Conservation (phyloP, 192 early-diverging fungal species). For the Dissophora ornata region DNA sequence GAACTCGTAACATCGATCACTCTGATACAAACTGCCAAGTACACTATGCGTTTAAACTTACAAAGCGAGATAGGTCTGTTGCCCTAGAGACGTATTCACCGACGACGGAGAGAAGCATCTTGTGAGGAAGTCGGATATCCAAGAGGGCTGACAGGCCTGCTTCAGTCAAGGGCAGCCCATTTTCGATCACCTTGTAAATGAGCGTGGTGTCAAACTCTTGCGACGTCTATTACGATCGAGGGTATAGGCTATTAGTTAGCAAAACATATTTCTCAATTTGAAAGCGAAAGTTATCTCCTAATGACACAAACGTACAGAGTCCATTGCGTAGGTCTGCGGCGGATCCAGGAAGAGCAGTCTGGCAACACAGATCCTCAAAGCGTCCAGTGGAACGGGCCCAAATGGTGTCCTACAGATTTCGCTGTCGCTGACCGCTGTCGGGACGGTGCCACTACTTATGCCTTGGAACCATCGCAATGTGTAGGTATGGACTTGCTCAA, state of each 20-base stretch:
- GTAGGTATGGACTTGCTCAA: slow-evolving; percentile 35
- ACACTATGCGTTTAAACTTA: slow-evolving; percentile 2
- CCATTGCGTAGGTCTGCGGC: slow-evolving; percentile 33
- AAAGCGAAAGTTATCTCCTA: background rate
- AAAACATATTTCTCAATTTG: too few species aligned
- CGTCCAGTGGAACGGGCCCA: slow-evolving; percentile 28
- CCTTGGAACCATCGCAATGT: slow-evolving; percentile 40
- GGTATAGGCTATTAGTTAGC: background rate
- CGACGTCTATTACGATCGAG: slow-evolving; percentile 30
- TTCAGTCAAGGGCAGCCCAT: slow-evolving; percentile 39
- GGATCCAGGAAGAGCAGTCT: slow-evolving; percentile 41
- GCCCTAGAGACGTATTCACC: slow-evolving; percentile 36
- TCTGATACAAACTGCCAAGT: background rate
- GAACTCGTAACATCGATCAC: background rate
- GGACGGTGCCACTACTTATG: slow-evolving; percentile 5
- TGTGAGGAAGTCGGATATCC: slow-evolving; percentile 31
- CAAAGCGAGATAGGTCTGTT: slow-evolving; percentile 43
- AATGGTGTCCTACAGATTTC: slow-evolving; percentile 43
- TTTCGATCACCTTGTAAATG: slow-evolving; percentile 36
- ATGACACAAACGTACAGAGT: slow-evolving; percentile 24
- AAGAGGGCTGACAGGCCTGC: slow-evolving; percentile 26
- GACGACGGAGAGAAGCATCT: slow-evolving; percentile 23
- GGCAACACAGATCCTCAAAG: slow-evolving; percentile 19
- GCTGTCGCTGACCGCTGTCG: slow-evolving; percentile 5
- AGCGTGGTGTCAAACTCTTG: slow-evolving; percentile 39